phyloP scores from a whole-genome alignment of 371 early-diverging fungal genomes.

The Lichtheimia ornata region DNA sequence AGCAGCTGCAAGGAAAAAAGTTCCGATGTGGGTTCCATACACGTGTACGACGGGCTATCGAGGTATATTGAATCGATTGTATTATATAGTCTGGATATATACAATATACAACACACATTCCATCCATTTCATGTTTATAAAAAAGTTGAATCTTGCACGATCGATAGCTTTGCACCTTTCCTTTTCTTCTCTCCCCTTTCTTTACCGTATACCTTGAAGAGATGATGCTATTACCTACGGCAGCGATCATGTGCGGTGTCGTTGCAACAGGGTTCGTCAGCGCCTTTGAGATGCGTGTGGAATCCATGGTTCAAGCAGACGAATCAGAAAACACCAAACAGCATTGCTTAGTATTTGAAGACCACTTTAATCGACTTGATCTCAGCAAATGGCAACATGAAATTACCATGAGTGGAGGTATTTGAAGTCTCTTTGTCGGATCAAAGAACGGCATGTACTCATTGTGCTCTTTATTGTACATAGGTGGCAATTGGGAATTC shows the following conservation, averaged over 20 bases:
- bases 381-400: constrained; percentile 62
- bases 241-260: constrained; percentile 11
- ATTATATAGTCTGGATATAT: too few species aligned
- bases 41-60: background rate
- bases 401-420: constrained; percentile 56
- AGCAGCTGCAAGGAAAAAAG: background rate
- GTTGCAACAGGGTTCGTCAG: constrained; percentile 18
- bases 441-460: too few species aligned
- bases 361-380: constrained; percentile 65
- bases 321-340: constrained; percentile 5
- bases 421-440: background rate
- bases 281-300: background rate
- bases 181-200: background rate
- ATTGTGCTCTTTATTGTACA: too few species aligned
- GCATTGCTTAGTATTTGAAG: constrained; percentile 58
- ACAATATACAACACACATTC: background rate
- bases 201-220: background rate
- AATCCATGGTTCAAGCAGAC: background rate
- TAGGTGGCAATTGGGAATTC: constrained; percentile 59
- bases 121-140: background rate
- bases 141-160: too few species aligned
- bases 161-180: background rate
- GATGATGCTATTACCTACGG: background rate
- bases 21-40: background rate
- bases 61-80: too few species aligned